Evolutionary conservation across 2,329 filamentous ascomycete genomes (phyloP).

Genomic region (Boeremia exigua): DNA sequence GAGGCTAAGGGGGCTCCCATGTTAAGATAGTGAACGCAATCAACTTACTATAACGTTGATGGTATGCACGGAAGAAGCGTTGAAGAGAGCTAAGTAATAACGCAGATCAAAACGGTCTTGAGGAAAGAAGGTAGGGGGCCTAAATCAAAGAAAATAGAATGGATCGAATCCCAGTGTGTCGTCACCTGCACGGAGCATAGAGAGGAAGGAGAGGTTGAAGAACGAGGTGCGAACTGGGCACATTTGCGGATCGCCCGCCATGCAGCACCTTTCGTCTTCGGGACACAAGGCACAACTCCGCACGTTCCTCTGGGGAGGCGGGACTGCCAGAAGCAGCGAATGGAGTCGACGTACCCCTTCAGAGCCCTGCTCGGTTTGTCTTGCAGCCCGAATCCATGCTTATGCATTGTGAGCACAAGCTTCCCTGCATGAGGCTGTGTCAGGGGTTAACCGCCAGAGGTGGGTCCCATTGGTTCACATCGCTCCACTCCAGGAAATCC

Average conservation of each 20-base stretch:
- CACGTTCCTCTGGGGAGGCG: conserved; percentile 40
- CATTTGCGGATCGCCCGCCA: conserved; percentile 41
- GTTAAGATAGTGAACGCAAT: neutral
- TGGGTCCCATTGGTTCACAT: conserved; percentile 20
- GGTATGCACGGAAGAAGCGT: conserved; percentile 6
- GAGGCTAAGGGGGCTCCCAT: neutral
- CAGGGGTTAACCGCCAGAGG: conserved; percentile 21
- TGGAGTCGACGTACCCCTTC: conserved; percentile 33
- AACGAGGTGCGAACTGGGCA: conserved; percentile 36
- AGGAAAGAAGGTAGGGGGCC: conserved; percentile 16
- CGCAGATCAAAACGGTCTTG: conserved; percentile 20
- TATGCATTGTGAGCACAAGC: conserved; percentile 44
- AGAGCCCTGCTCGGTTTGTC: conserved; percentile 40
- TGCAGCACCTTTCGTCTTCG: conserved; percentile 33
- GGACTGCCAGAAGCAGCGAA: conserved; percentile 33
- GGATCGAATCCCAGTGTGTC: conserved; percentile 31
- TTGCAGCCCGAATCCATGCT: conserved; percentile 33
- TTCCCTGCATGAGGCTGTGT: conserved; percentile 35
- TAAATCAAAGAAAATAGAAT: conserved; percentile 17
- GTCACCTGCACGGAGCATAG: conserved; percentile 37
- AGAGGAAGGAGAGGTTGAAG: conserved; percentile 31
- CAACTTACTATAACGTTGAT: conserved; percentile 6
- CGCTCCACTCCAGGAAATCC: conserved; percentile 14
- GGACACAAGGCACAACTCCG: conserved; percentile 36
- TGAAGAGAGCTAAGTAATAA: conserved; percentile 17